These are phyloP conservation scores for Hypoxylon perforatum DNA, from an alignment of 495 filamentous ascomycete genomes.

Conservation along the genomic window DNA sequence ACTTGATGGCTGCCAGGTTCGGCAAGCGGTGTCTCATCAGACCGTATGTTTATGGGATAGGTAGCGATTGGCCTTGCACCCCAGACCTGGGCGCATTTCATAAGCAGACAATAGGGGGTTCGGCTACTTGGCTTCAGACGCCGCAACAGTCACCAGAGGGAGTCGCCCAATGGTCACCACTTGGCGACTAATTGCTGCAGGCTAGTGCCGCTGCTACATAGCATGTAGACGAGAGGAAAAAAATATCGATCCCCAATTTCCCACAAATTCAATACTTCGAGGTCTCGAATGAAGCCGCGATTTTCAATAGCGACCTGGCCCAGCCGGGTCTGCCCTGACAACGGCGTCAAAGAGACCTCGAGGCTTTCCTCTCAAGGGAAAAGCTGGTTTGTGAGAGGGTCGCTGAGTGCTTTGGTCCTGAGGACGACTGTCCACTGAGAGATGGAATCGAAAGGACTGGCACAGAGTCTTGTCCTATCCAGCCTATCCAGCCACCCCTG, in stretches of 20 bases:
- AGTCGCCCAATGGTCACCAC: not conserved
- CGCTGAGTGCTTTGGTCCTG: conserved; percentile 9
- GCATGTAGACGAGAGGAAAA: not conserved
- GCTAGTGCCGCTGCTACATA: not conserved
- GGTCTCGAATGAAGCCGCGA: conserved; percentile 21
- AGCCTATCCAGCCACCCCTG: conserved; percentile 31
- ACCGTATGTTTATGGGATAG: conserved; percentile 13
- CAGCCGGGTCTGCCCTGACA: conserved; percentile 22
- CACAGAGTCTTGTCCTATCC: conserved; percentile 21
- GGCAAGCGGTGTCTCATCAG: conserved; percentile 38
- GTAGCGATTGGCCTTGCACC: conserved; percentile 22
- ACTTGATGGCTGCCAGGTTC: conserved; percentile 38
- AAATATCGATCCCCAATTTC: conserved; percentile 22
- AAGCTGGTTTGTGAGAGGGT: conserved; percentile 21
- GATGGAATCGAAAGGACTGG: conserved; percentile 25
- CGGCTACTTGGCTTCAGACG: conserved; percentile 18
- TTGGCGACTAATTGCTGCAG: not conserved
- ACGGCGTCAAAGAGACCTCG: conserved; percentile 12
- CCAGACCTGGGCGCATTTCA: conserved; percentile 10
- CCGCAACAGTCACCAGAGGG: conserved; percentile 12
- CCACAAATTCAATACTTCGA: conserved; percentile 7
- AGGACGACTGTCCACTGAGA: conserved; percentile 21
- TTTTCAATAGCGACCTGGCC: conserved; percentile 14
- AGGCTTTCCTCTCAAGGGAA: conserved; percentile 34
- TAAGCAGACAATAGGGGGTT: conserved; percentile 30